Evolutionary conservation across 108 stramenopile genomes (phyloP).

Genomic region (Skeletonema tropicum): DNA sequence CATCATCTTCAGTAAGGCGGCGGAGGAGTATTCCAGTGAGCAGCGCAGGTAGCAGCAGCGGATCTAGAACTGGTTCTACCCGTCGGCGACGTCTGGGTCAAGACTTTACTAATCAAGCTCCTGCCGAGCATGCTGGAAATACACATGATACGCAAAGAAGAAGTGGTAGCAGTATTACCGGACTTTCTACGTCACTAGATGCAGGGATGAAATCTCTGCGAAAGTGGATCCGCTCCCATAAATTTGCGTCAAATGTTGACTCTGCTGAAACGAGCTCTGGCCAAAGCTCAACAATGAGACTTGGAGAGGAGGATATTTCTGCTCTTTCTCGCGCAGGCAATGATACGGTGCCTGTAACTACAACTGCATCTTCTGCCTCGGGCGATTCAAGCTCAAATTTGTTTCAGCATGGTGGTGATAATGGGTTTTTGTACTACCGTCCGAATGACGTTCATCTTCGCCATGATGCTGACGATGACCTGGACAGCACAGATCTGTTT

Average conservation of each 20-base stretch:
- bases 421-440: constrained; percentile 42
- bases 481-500: constrained; percentile 20
- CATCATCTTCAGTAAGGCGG: not conserved
- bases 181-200: constrained; percentile 51
- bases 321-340: constrained; percentile 33
- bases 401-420: constrained; percentile 18
- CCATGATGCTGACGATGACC: constrained; percentile 16
- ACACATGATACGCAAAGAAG: not conserved
- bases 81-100: not conserved
- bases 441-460: constrained; percentile 24
- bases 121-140: not conserved
- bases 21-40: not conserved
- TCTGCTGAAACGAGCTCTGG: constrained; percentile 19
- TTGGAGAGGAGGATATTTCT: constrained; percentile 44
- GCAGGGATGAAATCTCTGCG: constrained; percentile 66
- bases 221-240: constrained; percentile 59
- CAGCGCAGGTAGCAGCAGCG: constrained; percentile 10
- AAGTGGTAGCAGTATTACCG: not conserved
- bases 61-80: not conserved
- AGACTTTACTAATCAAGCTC: not conserved
- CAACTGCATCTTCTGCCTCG: constrained; percentile 29
- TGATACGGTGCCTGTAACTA: constrained; percentile 6
- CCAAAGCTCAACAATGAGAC: constrained; percentile 30
- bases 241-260: constrained; percentile 6
- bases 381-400: constrained; percentile 20